These are phyloP conservation scores for Arachis hypogaea DNA, from an alignment of 306 rosid species.

Conservation along the genomic window DNA sequence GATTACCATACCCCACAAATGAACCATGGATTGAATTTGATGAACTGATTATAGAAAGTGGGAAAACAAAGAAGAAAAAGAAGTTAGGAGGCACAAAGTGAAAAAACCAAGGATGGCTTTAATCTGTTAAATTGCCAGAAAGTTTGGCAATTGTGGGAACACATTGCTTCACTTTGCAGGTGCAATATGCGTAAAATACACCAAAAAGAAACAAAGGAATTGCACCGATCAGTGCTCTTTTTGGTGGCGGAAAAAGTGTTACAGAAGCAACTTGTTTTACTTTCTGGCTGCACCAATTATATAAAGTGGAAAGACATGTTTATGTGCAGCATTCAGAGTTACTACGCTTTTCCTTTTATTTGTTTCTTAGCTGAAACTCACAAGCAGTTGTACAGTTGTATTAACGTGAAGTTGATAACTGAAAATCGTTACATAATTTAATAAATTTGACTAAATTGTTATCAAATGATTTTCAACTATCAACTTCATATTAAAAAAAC, in stretches of 20 bases:
- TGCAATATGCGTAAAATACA: not conserved
- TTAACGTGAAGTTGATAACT: no score
- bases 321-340: not conserved
- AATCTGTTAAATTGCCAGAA: constrained; percentile 7
- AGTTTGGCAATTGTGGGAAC: constrained; percentile 18
- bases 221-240: constrained; percentile 3
- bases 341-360: constrained; percentile 27
- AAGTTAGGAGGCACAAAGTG: not conserved
- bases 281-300: constrained; percentile 33
- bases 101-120: constrained; percentile 1
- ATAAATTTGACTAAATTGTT: not conserved
- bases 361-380: no score
- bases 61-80: not conserved
- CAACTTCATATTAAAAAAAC: no score
- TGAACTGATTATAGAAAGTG: not conserved
- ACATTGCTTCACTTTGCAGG: not conserved
- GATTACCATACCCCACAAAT: not conserved
- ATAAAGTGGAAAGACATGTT: constrained; percentile 33
- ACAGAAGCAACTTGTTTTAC: constrained; percentile 29
- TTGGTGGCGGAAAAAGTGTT: constrained; percentile 14
- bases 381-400: no score
- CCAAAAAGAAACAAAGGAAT: constrained; percentile 3
- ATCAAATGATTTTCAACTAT: no score
- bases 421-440: not conserved
- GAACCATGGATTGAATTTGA: not conserved